Conservation (phyloP, 805 yeast genomes). For the Lipomyces starkeyi region DNA sequence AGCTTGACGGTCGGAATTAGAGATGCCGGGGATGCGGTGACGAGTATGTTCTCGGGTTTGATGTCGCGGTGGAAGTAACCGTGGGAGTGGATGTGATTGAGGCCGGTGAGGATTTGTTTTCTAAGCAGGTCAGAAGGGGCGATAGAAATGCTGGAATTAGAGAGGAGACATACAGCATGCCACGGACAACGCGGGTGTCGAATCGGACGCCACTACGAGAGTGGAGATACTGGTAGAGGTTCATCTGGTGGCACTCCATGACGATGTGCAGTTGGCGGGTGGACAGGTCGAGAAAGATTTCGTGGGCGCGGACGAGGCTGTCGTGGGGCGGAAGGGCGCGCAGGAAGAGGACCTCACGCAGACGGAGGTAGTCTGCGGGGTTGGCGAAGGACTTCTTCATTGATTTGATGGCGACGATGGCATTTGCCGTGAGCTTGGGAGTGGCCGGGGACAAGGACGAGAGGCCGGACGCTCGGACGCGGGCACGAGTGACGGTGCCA, state of each 20-base stretch:
- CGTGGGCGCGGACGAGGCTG: conserved; percentile 74
- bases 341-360: conserved; percentile 48
- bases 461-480: conserved; percentile 13
- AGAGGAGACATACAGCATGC: conserved; percentile 11
- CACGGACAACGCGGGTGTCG: conserved; percentile 1
- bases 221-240: conserved; percentile 59
- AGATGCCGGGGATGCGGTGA: conserved; percentile 42
- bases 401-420: conserved; percentile 76
- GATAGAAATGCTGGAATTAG: neutral
- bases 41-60: conserved; percentile 90
- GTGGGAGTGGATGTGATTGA: conserved; percentile 76
- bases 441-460: neutral
- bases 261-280: conserved; percentile 72
- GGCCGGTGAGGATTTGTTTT: conserved; percentile 72
- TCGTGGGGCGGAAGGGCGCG: conserved; percentile 67
- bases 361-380: conserved; percentile 59
- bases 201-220: conserved; percentile 16
- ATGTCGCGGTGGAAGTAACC: conserved; percentile 85
- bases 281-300: conserved; percentile 72
- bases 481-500: conserved; percentile 44
- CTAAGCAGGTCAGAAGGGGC: conserved; percentile 4
- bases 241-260: conserved; percentile 89
- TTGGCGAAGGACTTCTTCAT: conserved; percentile 63
- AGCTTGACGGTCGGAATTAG: conserved; percentile 72
- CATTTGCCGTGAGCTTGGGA: conserved; percentile 17